Evolutionary conservation across 352 stramenopile genomes (phyloP).

Genomic region (Pythium oligandrum): DNA sequence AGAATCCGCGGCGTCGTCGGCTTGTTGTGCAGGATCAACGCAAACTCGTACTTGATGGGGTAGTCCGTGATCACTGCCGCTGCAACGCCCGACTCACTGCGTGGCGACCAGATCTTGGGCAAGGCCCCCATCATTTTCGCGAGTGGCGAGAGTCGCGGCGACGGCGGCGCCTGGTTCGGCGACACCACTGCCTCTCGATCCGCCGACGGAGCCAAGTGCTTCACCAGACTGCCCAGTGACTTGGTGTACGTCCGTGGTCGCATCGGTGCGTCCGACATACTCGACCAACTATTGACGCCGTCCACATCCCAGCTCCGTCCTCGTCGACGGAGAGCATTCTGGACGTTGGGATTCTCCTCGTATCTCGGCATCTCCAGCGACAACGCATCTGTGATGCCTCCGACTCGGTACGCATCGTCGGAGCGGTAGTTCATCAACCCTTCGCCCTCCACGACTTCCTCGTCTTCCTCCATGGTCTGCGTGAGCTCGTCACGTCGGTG

Average conservation of each 20-base stretch:
- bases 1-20: constrained; percentile 70
- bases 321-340: constrained; percentile 16
- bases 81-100: constrained; percentile 36
- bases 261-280: constrained; percentile 7
- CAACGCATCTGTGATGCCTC: constrained; percentile 30
- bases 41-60: constrained; percentile 82
- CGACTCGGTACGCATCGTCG: constrained; percentile 5
- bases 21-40: constrained; percentile 80
- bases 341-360: constrained; percentile 19
- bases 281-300: constrained; percentile 47
- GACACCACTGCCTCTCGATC: constrained; percentile 16
- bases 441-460: constrained; percentile 4
- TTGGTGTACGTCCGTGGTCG: constrained; percentile 71
- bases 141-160: constrained; percentile 38
- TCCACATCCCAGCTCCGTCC: constrained; percentile 20
- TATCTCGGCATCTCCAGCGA: constrained; percentile 39
- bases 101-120: constrained; percentile 72
- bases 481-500: constrained; percentile 20
- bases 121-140: constrained; percentile 33
- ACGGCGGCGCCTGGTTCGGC: constrained; percentile 14
- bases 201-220: constrained; percentile 59
- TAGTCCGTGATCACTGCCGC: constrained; percentile 34
- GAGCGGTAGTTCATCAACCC: constrained; percentile 2
- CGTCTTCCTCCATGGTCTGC: constrained; percentile 2
- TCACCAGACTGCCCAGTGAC: constrained; percentile 72